A percentile compares a stretch with the other conserved stretches of the same genome.
Conservation (phyloP, 1,139 yeast species). For the Kodamaea plutei region DNA sequence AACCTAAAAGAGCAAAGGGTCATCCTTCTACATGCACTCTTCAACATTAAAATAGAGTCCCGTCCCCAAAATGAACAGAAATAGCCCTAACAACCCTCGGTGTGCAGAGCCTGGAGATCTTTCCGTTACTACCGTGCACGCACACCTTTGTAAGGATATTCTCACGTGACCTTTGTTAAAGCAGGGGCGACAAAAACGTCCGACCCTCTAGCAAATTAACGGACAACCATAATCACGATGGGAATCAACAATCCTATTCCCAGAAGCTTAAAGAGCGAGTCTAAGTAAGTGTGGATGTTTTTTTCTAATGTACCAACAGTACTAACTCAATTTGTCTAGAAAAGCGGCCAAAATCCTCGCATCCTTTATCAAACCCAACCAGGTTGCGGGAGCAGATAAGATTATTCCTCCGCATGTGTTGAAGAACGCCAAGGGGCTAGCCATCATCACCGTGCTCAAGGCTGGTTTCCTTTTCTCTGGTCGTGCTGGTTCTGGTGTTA, state of each 20-base stretch:
- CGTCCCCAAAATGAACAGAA: too few relatives aligned
- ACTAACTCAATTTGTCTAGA: slow-evolving; percentile 27
- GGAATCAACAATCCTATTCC: slow-evolving; percentile 92
- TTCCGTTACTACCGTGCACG: too few relatives aligned
- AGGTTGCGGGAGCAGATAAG: slow-evolving; percentile 82
- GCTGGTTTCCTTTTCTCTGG: slow-evolving; percentile 97
- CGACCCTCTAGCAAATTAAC: too few relatives aligned
- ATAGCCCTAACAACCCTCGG: too few relatives aligned
- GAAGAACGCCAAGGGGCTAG: slow-evolving; percentile 89
- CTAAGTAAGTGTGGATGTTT: slow-evolving; percentile 54
- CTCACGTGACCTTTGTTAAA: too few relatives aligned
- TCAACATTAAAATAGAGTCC: too few relatives aligned
- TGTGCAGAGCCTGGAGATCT: too few relatives aligned
- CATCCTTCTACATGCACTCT: too few relatives aligned
- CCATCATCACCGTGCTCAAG: slow-evolving; percentile 83
- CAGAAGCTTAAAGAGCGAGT: slow-evolving; percentile 80
- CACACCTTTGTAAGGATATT: too few relatives aligned
- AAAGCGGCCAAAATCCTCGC: slow-evolving; percentile 95
- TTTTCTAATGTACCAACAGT: background rate
- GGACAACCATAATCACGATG: slow-evolving; percentile 24
- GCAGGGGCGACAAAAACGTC: too few relatives aligned
- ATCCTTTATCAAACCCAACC: slow-evolving; percentile 93
- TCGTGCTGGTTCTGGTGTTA: slow-evolving; percentile 95
- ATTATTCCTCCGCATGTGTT: slow-evolving; percentile 88
- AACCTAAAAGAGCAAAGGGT: too few relatives aligned